These are phyloP conservation scores for Isatis tinctoria DNA, from an alignment of 345 rosid genomes.

Conservation along the genomic window DNA sequence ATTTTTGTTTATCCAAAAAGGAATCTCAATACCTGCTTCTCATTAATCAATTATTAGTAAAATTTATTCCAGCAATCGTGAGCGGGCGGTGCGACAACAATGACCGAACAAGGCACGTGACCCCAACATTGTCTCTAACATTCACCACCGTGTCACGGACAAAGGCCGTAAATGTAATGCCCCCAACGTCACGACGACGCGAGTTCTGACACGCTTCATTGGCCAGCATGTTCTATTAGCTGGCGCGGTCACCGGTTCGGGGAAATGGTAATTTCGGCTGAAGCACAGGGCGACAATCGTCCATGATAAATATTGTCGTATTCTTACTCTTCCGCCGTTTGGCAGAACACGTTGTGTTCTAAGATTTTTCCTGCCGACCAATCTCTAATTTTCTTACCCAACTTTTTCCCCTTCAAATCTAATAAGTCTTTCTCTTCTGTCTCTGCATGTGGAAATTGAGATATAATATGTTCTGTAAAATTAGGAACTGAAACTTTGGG, in stretches of 20 bases:
- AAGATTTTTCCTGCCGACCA: neutral
- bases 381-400: neutral
- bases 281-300: neutral
- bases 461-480: neutral
- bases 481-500: neutral
- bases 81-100: constrained; percentile 5
- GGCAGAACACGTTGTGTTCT: neutral
- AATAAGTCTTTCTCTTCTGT: neutral
- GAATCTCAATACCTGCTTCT: too few species aligned
- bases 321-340: neutral
- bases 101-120: constrained; percentile 15
- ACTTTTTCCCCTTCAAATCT: neutral
- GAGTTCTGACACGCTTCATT: neutral
- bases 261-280: neutral
- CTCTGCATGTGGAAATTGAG: neutral
- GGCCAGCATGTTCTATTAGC: neutral
- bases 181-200: constrained; percentile 17
- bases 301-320: neutral
- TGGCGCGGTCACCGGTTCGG: neutral
- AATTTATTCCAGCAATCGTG: neutral
- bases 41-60: too few species aligned
- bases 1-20: too few species aligned
- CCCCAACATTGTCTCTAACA: neutral
- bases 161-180: neutral
- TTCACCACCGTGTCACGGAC: neutral